Evolutionary conservation across 768 basidiomycete genomes (phyloP), one percentile per base, ranked within the genome.

Genomic region (Leccinum subtestaceum): DNA sequence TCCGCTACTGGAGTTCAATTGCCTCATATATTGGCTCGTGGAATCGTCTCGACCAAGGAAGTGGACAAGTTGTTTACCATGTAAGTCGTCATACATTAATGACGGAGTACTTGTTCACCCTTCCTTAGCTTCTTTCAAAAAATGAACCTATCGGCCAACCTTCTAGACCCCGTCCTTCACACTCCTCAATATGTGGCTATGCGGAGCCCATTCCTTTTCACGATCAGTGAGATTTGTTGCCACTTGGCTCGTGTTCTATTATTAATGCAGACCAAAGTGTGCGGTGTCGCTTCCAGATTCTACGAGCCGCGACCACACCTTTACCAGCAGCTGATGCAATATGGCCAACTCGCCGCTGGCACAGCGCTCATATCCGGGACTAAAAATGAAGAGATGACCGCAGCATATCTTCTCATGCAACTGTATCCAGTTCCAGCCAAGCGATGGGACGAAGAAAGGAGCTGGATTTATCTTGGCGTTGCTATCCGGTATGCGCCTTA

Each of bases 161-260:
- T 96, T 25, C 76, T 96, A 21, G 94, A 95, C 64, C 87, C 89
- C 10, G 80, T 82, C 32, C 80, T 96, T 21, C 95, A 98, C 69
- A 94, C 92, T 0, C 88, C 93, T 5, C 87, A 88, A 55, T 81
- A 80, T 62, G 90, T 91, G 2, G 88, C 86, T 63, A 85, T 86
- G 72, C 84, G 95, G 21, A 92, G 89, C 65, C 92, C 94, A 3
- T 96, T 96, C 77, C 72, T 98, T 38, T 94, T 96, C 74, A 95
- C 95, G 32, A 91, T 93, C 58, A 84, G 91, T 93, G 65, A 82
- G 86, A 63, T 49, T 15, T n/a, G 19, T 43, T 48, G 15, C 31
- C 25, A 25, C 48, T 56, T n/a, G 12, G n/a, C 4, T 21, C 25
- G 11, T 23, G 12, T 48, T 51, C 32, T 4, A 50, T 45, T 55